These are phyloP conservation scores for Lentinula lateritia DNA, from an alignment of 768 basidiomycete species.

Conservation along the genomic window DNA sequence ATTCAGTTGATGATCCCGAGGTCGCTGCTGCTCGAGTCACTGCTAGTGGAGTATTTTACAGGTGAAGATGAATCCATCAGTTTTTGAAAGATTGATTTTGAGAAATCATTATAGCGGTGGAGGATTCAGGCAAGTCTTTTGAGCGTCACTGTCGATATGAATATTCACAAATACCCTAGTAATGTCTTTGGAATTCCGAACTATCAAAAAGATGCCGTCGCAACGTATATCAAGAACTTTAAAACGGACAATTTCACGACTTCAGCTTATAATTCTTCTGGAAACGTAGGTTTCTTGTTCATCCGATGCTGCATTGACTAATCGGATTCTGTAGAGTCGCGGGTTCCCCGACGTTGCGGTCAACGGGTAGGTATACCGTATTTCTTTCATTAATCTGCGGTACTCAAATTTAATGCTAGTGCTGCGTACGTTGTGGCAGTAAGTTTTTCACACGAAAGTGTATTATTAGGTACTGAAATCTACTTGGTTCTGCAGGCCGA, in stretches of 20 bases:
- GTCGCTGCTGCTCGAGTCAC: conserved; percentile 39
- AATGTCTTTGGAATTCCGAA: conserved; percentile 34
- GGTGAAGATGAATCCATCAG: conserved; percentile 19
- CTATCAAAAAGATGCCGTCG: conserved; percentile 39
- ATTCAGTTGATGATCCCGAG: conserved; percentile 38
- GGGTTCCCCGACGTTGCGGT: conserved; percentile 48
- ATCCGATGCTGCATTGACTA: conserved; percentile 10
- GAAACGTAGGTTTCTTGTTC: conserved; percentile 14
- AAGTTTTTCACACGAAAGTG: conserved; percentile 5
- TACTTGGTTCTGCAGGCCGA: conserved; percentile 6
- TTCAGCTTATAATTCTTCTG: conserved; percentile 40
- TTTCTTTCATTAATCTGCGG: neutral
- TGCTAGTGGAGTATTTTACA: conserved; percentile 45
- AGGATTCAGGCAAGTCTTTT: conserved; percentile 7
- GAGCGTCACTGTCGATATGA: conserved; percentile 11
- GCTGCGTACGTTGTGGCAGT: conserved; percentile 28
- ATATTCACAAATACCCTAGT: conserved; percentile 12
- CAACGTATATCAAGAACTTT: conserved; percentile 26
- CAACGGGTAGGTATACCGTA: conserved; percentile 29
- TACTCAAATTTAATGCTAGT: conserved; percentile 10
- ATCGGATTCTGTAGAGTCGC: conserved; percentile 26
- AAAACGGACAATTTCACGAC: conserved; percentile 34
- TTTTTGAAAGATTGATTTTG: neutral
- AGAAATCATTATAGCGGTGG: neutral
- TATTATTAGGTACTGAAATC: neutral